Base-by-base conservation (phyloP, 2,329 filamentous ascomycete species). In the Fusarium camptoceras region DNA sequence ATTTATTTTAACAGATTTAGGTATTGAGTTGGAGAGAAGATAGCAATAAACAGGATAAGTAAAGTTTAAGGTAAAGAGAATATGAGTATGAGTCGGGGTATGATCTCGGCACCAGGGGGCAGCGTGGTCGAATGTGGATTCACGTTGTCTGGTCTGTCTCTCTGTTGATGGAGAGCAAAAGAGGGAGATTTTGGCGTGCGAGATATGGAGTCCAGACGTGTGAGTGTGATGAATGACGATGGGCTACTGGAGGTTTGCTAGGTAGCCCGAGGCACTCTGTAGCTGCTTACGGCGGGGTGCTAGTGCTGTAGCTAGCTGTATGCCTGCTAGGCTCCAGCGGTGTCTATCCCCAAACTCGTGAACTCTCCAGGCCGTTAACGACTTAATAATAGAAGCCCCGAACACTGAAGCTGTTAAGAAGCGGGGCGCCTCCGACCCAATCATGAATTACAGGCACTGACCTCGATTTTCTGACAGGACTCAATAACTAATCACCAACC, bases 111-210 rank as follows among this genome's bases (percentile, higher is more conserved):
- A 64, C 66, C 61, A 67, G 66, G 59, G 30, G 48, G 34, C 34
- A 61, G 64, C 51, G 63, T 68, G 59, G 67, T 70, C 57, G 51
- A 69, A 55, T 56, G 66, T 67, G 66, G 68, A 67, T 70, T 70
- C 55, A 69, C 61, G 41, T 41, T 25, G 30, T 34, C 43, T 66
- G 48, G 34, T 37, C 34, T 37, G 34, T n/a, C 34, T 37, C 34
- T 69, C 59, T 69, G 57, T 49, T 64, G 59, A 51, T 65, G 47
- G 47, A 25, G 30, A 34, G 42, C 63, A 54, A 54, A 67, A 64
- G 66, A 55, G 67, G 56, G 56, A 65, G 59, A 62, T 64, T 67
- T 64, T 30, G 47, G 25, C 59, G 55, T 62, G 67, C 44, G 61
- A 64, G 60, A 53, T 30, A 43, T 34, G 47, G 27, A 27, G 31